Percentiles rank a stretch among this genome's conserved stretches.
Conservation (phyloP, 139 green algal genomes). For the Tetradesmus lagerheimii region DNA sequence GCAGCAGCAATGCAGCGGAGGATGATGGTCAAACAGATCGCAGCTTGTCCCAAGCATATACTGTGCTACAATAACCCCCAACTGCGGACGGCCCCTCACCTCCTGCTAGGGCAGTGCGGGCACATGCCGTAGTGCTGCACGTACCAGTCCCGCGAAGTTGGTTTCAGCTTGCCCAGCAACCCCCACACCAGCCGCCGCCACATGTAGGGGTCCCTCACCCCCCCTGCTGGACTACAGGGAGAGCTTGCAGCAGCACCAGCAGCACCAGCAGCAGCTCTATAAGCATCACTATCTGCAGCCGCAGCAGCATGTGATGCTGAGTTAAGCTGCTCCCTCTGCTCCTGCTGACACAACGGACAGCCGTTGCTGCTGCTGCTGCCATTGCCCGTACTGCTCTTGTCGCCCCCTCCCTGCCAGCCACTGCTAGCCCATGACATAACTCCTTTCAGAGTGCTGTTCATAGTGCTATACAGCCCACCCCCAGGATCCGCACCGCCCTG, state of each 20-base stretch:
- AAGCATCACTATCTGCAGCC: no score
- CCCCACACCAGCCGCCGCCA: constrained; percentile 29
- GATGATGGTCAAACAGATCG: not conserved
- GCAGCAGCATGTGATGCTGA: no score
- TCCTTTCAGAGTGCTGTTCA: not conserved
- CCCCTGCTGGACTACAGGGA: not conserved
- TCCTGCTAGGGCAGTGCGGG: not conserved
- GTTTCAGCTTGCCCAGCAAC: constrained; percentile 25
- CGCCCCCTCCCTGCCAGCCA: not conserved
- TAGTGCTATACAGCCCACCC: not conserved
- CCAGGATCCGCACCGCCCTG: not conserved
- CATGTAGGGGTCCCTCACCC: not conserved
- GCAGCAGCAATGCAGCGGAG: not conserved
- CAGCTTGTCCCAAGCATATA: not conserved
- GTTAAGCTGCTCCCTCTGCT: not conserved
- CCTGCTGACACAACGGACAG: not conserved
- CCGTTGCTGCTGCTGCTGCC: not conserved
- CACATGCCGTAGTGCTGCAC: not conserved
- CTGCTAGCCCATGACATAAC: not conserved
- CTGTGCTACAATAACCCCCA: no score
- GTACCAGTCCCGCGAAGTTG: not conserved
- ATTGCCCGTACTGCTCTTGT: not conserved
- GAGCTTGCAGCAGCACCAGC: not conserved
- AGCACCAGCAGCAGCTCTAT: not conserved
- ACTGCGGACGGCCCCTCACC: not conserved